Percentiles rank a stretch among this genome's conserved stretches.
Conservation (phyloP, 768 basidiomycete species). For the Tylopilus cervinicoccineus region DNA sequence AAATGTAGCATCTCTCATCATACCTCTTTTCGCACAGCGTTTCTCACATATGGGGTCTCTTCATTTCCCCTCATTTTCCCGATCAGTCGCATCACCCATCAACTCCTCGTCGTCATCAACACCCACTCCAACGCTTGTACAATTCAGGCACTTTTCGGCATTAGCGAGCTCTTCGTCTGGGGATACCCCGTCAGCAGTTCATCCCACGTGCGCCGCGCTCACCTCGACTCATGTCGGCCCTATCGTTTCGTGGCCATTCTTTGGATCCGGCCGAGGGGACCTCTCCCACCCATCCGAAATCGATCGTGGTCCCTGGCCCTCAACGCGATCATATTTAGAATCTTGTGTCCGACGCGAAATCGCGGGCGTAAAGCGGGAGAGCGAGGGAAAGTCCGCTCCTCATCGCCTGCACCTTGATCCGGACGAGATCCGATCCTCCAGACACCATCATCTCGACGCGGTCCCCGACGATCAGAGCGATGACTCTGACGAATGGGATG, state of each 20-base stretch:
- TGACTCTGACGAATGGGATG: constrained; percentile 74
- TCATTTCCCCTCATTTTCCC: constrained; percentile 36
- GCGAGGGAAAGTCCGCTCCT: constrained; percentile 71
- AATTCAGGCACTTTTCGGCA: constrained; percentile 18
- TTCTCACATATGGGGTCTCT: constrained; percentile 76
- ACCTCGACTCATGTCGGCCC: constrained; percentile 57
- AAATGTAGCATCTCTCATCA: constrained; percentile 62
- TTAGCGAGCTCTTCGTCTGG: constrained; percentile 8
- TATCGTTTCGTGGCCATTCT: constrained; percentile 90
- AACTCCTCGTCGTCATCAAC: constrained; percentile 22
- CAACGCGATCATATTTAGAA: constrained; percentile 53
- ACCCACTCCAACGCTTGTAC: constrained; percentile 23
- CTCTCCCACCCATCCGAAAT: constrained; percentile 64
- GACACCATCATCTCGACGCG: constrained; percentile 64
- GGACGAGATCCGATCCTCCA: constrained; percentile 64
- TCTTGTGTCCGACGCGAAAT: constrained; percentile 74
- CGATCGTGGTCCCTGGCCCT: constrained; percentile 76
- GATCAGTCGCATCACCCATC: constrained; percentile 17
- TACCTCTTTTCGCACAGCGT: constrained; percentile 74
- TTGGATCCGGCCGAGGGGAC: constrained; percentile 78
- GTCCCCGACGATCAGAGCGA: constrained; percentile 73
- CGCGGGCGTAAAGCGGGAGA: constrained; percentile 67
- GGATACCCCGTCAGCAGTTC: background rate
- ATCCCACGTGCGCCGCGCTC: constrained; percentile 10
- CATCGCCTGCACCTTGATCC: constrained; percentile 80